Percentiles rank a stretch among this genome's conserved stretches.
These are phyloP conservation scores for Fonsecaea pugnacius DNA, from an alignment of 2,329 filamentous ascomycete genomes.

Conservation along the genomic window DNA sequence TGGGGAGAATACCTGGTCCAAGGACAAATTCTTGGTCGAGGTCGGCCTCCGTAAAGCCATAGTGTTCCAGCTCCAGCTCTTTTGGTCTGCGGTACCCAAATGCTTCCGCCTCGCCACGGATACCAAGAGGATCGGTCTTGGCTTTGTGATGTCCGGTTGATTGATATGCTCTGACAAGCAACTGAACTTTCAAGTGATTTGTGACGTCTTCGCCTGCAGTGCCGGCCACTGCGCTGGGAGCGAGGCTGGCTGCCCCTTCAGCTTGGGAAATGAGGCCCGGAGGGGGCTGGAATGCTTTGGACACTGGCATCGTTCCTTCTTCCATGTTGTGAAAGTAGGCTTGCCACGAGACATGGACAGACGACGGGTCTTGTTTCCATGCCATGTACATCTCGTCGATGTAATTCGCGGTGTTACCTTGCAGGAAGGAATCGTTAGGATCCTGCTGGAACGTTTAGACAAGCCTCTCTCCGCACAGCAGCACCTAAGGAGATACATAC, in stretches of 20 bases:
- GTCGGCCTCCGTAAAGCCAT: slow-evolving; percentile 93
- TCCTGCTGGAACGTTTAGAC: slow-evolving; percentile 56
- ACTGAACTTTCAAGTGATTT: slow-evolving; percentile 97
- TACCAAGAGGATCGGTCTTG: slow-evolving; percentile 93
- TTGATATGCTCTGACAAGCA: slow-evolving; percentile 96
- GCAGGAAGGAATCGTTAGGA: slow-evolving; percentile 93
- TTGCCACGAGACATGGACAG: slow-evolving; percentile 98
- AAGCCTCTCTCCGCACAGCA: neutral
- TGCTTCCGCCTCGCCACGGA: slow-evolving; percentile 80
- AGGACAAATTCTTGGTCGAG: slow-evolving; percentile 89
- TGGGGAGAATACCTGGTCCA: slow-evolving; percentile 90
- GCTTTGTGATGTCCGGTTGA: slow-evolving; percentile 98
- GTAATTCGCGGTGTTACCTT: slow-evolving; percentile 97
- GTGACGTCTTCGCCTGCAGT: slow-evolving; percentile 76
- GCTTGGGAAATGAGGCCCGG: slow-evolving; percentile 86
- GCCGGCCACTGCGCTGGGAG: slow-evolving; percentile 51
- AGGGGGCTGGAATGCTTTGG: slow-evolving; percentile 93
- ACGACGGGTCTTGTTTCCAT: slow-evolving; percentile 91
- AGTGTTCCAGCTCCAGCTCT: slow-evolving; percentile 90
- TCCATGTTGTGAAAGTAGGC: slow-evolving; percentile 99
- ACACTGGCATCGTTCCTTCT: slow-evolving; percentile 94
- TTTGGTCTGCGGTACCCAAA: slow-evolving; percentile 87
- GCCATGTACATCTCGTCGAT: slow-evolving; percentile 99
- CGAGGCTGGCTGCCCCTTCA: slow-evolving; percentile 69
- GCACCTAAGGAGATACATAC: slow-evolving; percentile 49